These are phyloP conservation scores for Drosera capensis DNA, from an alignment of 148 eudicot genomes.

Conservation along the genomic window DNA sequence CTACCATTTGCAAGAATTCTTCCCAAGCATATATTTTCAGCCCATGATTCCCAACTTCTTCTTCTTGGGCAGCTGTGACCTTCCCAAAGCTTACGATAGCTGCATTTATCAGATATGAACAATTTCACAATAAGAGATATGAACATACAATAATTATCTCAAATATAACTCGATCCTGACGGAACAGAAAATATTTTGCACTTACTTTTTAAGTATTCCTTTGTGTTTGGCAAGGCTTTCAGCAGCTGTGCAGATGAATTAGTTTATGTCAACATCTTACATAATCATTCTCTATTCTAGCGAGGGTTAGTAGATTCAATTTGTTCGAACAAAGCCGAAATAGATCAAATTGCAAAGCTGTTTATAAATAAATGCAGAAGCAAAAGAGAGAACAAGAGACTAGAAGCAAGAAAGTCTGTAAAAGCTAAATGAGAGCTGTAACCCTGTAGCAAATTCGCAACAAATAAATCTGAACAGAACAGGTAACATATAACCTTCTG, in stretches of 20 bases:
- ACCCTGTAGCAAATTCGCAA: no score
- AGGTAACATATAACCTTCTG: no score
- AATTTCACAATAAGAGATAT: background rate
- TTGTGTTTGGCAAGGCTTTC: slow-evolving; percentile 51
- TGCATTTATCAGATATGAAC: slow-evolving; percentile 9
- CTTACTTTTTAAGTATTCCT: slow-evolving; percentile 71
- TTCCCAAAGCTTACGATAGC: slow-evolving; percentile 95
- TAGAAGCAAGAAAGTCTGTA: no score
- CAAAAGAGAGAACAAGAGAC: no score
- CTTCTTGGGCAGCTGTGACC: slow-evolving; percentile 49
- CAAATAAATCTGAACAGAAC: no score
- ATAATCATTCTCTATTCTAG: background rate
- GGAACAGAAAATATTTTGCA: slow-evolving; percentile 3
- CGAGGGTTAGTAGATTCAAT: background rate
- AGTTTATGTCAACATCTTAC: background rate
- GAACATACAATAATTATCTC: no score
- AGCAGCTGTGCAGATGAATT: slow-evolving; percentile 38
- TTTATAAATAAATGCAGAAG: no score
- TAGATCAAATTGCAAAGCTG: no score
- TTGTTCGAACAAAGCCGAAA: background rate
- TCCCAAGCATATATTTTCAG: slow-evolving; percentile 66
- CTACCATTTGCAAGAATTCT: slow-evolving; percentile 76
- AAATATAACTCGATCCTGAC: no score
- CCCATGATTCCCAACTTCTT: slow-evolving; percentile 58
- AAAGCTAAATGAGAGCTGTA: no score